A percentile compares a stretch with the other conserved stretches of the same genome.
Evolutionary conservation across 2,329 filamentous ascomycete genomes (phyloP).

Genomic region (Gnomoniopsis sp.): DNA sequence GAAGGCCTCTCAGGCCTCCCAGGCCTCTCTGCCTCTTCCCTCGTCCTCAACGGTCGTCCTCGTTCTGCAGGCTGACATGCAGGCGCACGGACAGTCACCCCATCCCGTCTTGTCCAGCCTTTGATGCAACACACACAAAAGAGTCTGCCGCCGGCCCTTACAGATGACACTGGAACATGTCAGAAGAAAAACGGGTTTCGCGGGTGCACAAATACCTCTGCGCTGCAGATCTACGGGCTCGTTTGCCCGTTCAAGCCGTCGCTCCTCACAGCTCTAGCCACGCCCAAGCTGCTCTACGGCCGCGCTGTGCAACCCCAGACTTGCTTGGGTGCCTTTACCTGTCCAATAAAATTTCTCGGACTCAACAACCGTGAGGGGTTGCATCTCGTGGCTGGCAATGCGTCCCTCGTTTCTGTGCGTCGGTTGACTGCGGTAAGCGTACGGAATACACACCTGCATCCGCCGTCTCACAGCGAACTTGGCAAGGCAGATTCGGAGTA

Average conservation of each 20-base stretch:
- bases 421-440: not conserved
- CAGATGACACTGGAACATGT: too few species aligned
- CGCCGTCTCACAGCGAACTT: not conserved
- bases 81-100: too few species aligned
- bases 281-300: not conserved
- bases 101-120: too few species aligned
- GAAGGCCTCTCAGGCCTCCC: too few species aligned
- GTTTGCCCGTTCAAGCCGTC: too few species aligned
- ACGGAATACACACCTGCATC: not conserved
- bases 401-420: not conserved
- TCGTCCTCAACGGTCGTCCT: too few species aligned
- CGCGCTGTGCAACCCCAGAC: not conserved
- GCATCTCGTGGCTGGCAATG: not conserved
- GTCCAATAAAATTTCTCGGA: not conserved
- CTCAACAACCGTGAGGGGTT: not conserved
- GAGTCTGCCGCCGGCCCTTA: not conserved
- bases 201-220: too few species aligned
- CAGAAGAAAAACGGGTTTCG: too few species aligned
- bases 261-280: not conserved
- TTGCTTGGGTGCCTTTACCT: not conserved
- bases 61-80: too few species aligned
- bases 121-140: too few species aligned
- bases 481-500: not conserved
- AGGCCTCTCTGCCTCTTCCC: too few species aligned
- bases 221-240: too few species aligned